Evolutionary conservation across 73 alveolate species (phyloP).

Genomic region (Paramecium pentaurelia): DNA sequence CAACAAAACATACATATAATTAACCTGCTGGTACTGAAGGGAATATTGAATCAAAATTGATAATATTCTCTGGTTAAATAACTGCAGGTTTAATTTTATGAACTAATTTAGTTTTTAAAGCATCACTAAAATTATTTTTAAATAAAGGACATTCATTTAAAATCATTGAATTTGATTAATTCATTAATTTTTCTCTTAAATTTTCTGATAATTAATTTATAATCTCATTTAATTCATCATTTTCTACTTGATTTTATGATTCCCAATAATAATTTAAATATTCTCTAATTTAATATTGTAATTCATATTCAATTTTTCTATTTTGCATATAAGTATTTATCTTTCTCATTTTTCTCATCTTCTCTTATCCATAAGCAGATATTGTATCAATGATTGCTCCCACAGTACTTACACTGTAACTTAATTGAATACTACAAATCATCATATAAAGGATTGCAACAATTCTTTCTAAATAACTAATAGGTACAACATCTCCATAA

Average conservation of each 20-base stretch:
- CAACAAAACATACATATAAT: conserved; percentile 22
- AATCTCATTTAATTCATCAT: conserved; percentile 25
- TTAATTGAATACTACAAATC: conserved; percentile 30
- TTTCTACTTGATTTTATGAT: conserved; percentile 19
- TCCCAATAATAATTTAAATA: conserved; percentile 25
- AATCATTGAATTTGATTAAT: neutral
- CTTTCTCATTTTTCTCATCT: conserved; percentile 12
- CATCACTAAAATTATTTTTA: conserved; percentile 2
- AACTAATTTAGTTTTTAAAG: conserved; percentile 2
- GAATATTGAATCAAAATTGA: conserved; percentile 30
- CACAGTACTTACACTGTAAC: conserved; percentile 46
- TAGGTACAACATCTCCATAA: conserved; percentile 59
- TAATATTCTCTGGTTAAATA: conserved; percentile 24
- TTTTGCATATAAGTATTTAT: conserved; percentile 49
- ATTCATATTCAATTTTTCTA: conserved; percentile 29
- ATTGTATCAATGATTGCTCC: conserved; percentile 58
- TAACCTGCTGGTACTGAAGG: neutral
- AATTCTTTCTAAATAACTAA: conserved; percentile 27
- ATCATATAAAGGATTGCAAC: conserved; percentile 45
- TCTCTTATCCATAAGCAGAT: conserved; percentile 44
- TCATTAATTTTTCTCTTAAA: conserved; percentile 26
- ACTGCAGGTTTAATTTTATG: conserved; percentile 24
- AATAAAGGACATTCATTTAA: conserved; percentile 7
- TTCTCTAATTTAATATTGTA: conserved; percentile 47
- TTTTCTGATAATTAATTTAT: conserved; percentile 3